These are phyloP conservation scores for Leucocoprinus sp. DNA, from an alignment of 768 basidiomycete species.

Conservation along the genomic window DNA sequence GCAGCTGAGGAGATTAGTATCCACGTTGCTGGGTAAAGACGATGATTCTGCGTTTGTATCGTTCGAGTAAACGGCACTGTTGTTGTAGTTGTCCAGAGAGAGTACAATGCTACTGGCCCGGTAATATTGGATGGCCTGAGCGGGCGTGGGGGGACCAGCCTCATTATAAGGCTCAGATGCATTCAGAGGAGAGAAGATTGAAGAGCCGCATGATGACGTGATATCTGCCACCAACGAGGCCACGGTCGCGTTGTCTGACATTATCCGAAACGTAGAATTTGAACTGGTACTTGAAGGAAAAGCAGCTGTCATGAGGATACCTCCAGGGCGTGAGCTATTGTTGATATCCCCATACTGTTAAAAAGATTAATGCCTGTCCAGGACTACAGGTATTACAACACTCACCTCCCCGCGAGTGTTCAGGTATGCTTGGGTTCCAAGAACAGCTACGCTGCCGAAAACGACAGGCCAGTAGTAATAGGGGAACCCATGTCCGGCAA, in stretches of 20 bases:
- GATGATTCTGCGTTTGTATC: conserved; percentile 34
- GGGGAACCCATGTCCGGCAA: conserved; percentile 45
- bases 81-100: conserved; percentile 59
- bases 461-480: conserved; percentile 61
- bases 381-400: background rate
- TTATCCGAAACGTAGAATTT: conserved; percentile 35
- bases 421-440: conserved; percentile 18
- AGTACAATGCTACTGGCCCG: conserved; percentile 57
- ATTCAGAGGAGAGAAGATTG: conserved; percentile 17
- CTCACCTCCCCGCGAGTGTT: conserved; percentile 27
- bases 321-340: conserved; percentile 44
- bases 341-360: conserved; percentile 22
- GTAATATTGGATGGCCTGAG: conserved; percentile 61
- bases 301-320: conserved; percentile 33
- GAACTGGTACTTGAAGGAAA: conserved; percentile 30
- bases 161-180: conserved; percentile 23
- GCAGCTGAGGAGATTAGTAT: conserved; percentile 42
- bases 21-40: conserved; percentile 45
- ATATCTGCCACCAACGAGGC: conserved; percentile 34
- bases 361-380: background rate
- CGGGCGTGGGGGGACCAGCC: conserved; percentile 31
- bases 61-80: conserved; percentile 39
- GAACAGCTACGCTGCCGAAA: conserved; percentile 27
- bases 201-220: conserved; percentile 29
- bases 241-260: conserved; percentile 42